phyloP scores from a whole-genome alignment of 192 early-diverging fungal species.

The Linderina pennispora region DNA sequence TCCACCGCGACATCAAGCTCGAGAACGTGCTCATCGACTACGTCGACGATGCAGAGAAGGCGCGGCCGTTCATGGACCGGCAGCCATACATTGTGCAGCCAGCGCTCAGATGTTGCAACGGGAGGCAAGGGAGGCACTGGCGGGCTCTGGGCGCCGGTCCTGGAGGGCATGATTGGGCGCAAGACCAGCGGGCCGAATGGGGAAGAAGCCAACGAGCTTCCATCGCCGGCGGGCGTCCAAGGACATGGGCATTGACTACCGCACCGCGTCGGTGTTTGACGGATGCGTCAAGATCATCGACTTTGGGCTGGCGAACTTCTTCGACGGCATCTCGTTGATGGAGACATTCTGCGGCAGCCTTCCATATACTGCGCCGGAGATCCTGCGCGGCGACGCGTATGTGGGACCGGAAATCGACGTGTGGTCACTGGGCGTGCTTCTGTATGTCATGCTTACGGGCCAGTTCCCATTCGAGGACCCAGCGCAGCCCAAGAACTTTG shows the following conservation, averaged over 20 bases:
- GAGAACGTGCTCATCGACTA: constrained; percentile 75
- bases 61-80: constrained; percentile 4
- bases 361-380: constrained; percentile 86
- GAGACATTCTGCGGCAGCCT: constrained; percentile 91
- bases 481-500: constrained; percentile 41
- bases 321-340: constrained; percentile 57
- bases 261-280: constrained; percentile 9
- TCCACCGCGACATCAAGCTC: constrained; percentile 87
- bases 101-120: neutral
- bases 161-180: neutral
- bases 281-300: constrained; percentile 83
- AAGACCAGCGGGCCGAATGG: neutral
- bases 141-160: neutral
- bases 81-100: constrained; percentile 1
- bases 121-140: neutral
- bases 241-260: neutral
- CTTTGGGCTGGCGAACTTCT: constrained; percentile 87
- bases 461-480: constrained; percentile 59
- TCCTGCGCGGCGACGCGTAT: constrained; percentile 86
- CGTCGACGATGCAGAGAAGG: constrained; percentile 3
- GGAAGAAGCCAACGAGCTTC: neutral
- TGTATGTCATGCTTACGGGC: constrained; percentile 81
- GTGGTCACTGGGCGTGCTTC: constrained; percentile 89
- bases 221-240: neutral
- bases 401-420: constrained; percentile 91